A percentile compares a stretch with the other conserved stretches of the same genome.
phyloP scores from a whole-genome alignment of 2,329 filamentous ascomycete genomes.

The Fusarium foetens region DNA sequence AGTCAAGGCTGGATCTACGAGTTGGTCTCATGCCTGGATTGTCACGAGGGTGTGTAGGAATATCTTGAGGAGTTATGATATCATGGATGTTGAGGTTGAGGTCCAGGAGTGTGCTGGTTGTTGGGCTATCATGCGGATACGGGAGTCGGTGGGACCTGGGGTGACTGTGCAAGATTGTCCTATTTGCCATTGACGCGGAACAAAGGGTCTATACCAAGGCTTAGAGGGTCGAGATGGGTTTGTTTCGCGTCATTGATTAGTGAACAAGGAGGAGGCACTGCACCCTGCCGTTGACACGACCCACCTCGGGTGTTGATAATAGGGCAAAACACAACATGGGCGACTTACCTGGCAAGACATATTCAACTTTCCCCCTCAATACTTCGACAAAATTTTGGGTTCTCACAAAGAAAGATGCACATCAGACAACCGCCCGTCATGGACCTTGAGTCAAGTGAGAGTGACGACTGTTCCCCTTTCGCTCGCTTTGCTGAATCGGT shows the following conservation, averaged over 20 bases:
- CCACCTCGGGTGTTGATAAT: neutral
- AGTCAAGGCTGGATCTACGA: neutral
- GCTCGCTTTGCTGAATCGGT: neutral
- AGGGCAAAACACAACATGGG: neutral
- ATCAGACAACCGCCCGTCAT: too few relatives aligned
- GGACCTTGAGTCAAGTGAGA: neutral
- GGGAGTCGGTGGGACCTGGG: neutral
- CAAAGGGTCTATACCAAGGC: neutral
- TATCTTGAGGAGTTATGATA: neutral
- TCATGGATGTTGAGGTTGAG: neutral
- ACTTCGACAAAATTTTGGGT: rapidly evolving
- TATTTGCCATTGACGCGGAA: neutral
- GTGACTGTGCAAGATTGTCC: neutral
- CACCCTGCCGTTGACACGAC: neutral
- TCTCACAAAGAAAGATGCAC: neutral
- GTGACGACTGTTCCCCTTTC: rapidly evolving
- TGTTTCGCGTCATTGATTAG: neutral
- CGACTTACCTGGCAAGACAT: neutral
- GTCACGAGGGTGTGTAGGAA: neutral
- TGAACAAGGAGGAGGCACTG: too few relatives aligned
- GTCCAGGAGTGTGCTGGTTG: neutral
- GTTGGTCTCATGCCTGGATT: neutral
- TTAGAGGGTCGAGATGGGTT: neutral
- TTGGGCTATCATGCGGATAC: neutral
- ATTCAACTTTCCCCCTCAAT: neutral